Conservation (phyloP, 345 rosid species). For the Murraya koenigii region DNA sequence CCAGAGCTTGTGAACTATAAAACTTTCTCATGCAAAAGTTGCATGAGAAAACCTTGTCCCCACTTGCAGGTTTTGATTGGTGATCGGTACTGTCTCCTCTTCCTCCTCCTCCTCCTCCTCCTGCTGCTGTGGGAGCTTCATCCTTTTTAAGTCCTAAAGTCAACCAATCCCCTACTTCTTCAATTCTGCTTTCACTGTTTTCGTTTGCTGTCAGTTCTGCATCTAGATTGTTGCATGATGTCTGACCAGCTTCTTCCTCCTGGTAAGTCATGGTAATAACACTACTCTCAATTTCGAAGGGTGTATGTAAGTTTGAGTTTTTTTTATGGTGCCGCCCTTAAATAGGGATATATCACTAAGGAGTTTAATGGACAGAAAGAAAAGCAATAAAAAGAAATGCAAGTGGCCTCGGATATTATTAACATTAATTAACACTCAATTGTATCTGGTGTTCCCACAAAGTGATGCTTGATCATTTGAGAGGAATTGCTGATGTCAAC, state of each 20-base stretch:
- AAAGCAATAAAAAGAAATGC: background rate
- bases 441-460: conserved; percentile 15
- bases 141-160: conserved; percentile 30
- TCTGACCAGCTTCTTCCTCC: conserved; percentile 21
- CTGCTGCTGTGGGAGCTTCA: conserved; percentile 2
- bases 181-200: background rate
- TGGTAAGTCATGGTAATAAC: conserved; percentile 26
- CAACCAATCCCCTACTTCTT: conserved; percentile 32
- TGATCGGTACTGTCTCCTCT: conserved; percentile 10
- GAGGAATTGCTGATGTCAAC: conserved; percentile 22
- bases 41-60: conserved; percentile 40
- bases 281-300: background rate
- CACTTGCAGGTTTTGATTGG: conserved; percentile 3
- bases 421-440: background rate
- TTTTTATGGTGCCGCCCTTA: conserved; percentile 9
- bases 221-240: conserved; percentile 14
- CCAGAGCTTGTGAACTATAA: conserved; percentile 51
- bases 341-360: conserved; percentile 15
- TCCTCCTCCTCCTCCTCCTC: conserved; percentile 6
- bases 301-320: background rate
- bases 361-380: conserved; percentile 23
- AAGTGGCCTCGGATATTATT: conserved; percentile 18
- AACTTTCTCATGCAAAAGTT: conserved; percentile 49
- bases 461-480: conserved; percentile 7
- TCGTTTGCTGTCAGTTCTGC: conserved; percentile 7